phyloP scores from a whole-genome alignment of 345 rosid species.

The Hibiscus mutabilis region DNA sequence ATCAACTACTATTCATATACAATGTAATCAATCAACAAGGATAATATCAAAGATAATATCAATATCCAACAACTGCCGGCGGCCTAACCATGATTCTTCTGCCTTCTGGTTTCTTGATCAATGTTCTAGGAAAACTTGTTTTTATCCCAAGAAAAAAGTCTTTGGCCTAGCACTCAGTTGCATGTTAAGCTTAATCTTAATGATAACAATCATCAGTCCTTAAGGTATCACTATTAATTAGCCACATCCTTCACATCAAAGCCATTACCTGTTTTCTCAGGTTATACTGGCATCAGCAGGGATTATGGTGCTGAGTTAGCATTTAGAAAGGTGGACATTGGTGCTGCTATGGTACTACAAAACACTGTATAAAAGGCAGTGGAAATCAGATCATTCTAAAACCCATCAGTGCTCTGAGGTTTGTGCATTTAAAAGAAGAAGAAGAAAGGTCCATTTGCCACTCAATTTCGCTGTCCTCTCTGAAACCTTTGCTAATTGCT shows the following conservation, averaged over 20 bases:
- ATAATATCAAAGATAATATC: no score
- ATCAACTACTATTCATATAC: no score
- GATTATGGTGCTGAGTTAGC: not conserved
- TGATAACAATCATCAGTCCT: not conserved
- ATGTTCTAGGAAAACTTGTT: no score
- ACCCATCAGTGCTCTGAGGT: not conserved
- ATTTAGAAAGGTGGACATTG: not conserved
- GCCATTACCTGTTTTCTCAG: slow-evolving; percentile 2
- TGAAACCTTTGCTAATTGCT: slow-evolving; percentile 1
- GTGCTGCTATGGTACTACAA: not conserved
- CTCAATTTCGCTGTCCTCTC: not conserved
- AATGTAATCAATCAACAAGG: no score
- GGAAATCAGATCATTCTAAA: not conserved
- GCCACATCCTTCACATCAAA: not conserved
- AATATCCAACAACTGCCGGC: no score
- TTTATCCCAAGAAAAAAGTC: no score
- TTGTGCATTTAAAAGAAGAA: slow-evolving; percentile 2
- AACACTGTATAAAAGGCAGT: not conserved
- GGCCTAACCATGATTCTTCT: no score
- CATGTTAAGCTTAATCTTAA: not conserved
- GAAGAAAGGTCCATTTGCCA: no score
- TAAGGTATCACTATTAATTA: not conserved
- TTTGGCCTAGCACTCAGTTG: not conserved
- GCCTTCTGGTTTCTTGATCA: no score
- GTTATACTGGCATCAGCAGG: not conserved